Percentiles rank a stretch among this genome's conserved stretches.
Conservation (phyloP, 768 basidiomycete species). For the Rhizopogon vulgaris region DNA sequence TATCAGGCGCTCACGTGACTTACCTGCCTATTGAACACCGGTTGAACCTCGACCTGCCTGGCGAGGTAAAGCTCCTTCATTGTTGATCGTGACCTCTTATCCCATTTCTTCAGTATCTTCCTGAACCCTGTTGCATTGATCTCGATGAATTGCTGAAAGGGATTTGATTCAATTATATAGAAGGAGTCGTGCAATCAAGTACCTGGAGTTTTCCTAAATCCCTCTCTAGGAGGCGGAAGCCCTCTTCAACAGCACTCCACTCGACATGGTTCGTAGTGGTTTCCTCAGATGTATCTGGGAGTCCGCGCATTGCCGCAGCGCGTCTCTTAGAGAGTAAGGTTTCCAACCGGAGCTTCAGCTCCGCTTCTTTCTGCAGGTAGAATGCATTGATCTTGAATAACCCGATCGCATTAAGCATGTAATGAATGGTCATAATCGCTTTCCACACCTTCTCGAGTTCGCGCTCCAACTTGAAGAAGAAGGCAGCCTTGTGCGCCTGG, state of each 20-base stretch:
- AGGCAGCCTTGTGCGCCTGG: constrained; percentile 92
- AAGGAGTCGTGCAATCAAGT: constrained; percentile 13
- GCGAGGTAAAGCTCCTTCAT: constrained; percentile 97
- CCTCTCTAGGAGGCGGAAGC: constrained; percentile 88
- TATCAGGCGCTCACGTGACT: constrained; percentile 13
- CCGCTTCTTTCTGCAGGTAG: constrained; percentile 95
- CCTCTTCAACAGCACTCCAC: constrained; percentile 95
- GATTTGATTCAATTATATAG: constrained; percentile 14
- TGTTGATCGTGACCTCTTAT: constrained; percentile 89
- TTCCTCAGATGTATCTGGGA: constrained; percentile 63
- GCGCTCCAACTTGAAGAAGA: constrained; percentile 97
- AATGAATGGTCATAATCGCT: constrained; percentile 2
- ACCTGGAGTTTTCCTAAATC: constrained; percentile 96
- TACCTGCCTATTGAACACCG: constrained; percentile 93
- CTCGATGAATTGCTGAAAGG: constrained; percentile 85
- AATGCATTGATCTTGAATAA: constrained; percentile 85
- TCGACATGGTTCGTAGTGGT: constrained; percentile 62
- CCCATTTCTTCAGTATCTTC: constrained; percentile 98
- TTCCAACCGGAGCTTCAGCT: constrained; percentile 85
- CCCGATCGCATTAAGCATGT: constrained; percentile 1
- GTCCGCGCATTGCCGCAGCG: constrained; percentile 66
- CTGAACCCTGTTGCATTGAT: constrained; percentile 96
- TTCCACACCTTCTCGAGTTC: constrained; percentile 87
- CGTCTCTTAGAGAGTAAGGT: constrained; percentile 92
- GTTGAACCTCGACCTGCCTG: constrained; percentile 97